Base-by-base conservation (phyloP, 768 basidiomycete genomes). In the Hypholoma fasciculare region DNA sequence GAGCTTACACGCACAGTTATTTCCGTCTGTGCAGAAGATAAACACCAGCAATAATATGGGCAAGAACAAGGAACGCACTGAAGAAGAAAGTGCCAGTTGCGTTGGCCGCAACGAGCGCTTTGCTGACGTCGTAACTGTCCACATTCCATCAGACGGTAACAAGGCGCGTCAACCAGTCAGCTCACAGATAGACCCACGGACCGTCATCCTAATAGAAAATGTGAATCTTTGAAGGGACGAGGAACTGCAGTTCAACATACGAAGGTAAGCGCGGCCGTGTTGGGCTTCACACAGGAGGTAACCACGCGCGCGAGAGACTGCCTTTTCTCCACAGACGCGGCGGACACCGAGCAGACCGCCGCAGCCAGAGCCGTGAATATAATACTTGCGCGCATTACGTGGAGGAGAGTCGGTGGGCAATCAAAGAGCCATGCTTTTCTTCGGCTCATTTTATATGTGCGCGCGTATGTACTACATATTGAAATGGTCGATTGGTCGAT, bases 61-160 rank as follows among this genome's bases (percentile, higher is more conserved):
- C 16, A 7, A 7, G 11, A 36, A 8, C 6, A 14, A 26, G 23
- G 3, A 13, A 70, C 76, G n/a, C 63, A 77, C 76, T 77, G 62
- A 76, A 73, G 71, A 79, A 80, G 63, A 80, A 80, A 0, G 79
- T 79, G 6, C 73, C 79, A 8, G 67, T 76, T 7, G 72, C 74
- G 42, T 70, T 71, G 40, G 70, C 72, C 12, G 65, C 68, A 7
- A 63, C 62, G 14, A 78, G 67, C 8, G 74, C 69, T 36, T 77
- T 70, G 60, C 69, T 70, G 51, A 77, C 63, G 49, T 77, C 72
- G 49, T 73, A 68, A 4, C 76, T 77, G 50, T 16, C 46, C 9
- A 44, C 4, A 39, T 6, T 9, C 7, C 11, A 37, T 39, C 3
- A 23, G 19, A 34, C 20, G 39, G 26, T 6, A 16, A 60, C 17